phyloP scores from a whole-genome alignment of 371 early-diverging fungal genomes.

The Mucor irregularis region DNA sequence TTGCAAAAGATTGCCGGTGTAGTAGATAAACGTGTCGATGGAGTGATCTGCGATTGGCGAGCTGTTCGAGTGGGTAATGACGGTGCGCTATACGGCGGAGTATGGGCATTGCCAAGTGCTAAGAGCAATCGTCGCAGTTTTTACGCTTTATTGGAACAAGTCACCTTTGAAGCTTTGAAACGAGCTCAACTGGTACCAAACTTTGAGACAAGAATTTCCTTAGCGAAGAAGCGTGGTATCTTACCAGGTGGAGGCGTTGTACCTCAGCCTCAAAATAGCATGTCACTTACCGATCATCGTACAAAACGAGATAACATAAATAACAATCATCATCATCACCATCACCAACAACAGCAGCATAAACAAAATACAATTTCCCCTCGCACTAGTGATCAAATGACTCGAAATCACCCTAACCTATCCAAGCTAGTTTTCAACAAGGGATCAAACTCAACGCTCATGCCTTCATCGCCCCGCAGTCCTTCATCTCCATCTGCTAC shows the following conservation, averaged over 20 bases:
- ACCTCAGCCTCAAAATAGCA: neutral
- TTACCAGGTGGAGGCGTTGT: neutral
- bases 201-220: constrained; percentile 50
- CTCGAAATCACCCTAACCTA: constrained; percentile 8
- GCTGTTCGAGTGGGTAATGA: constrained; percentile 48
- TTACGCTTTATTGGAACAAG: constrained; percentile 49
- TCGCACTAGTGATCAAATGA: constrained; percentile 1
- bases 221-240: constrained; percentile 50
- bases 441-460: constrained; percentile 14
- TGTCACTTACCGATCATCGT: constrained; percentile 16
- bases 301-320: constrained; percentile 4
- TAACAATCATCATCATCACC: neutral
- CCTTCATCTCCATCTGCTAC: constrained; percentile 35
- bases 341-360: constrained; percentile 5
- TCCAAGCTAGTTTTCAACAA: constrained; percentile 43
- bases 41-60: constrained; percentile 52
- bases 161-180: constrained; percentile 53
- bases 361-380: neutral
- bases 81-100: constrained; percentile 47
- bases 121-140: constrained; percentile 43
- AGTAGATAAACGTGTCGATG: constrained; percentile 50
- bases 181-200: constrained; percentile 54
- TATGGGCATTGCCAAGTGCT: constrained; percentile 43
- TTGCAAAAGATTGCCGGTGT: constrained; percentile 51
- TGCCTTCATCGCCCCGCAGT: constrained; percentile 24